A percentile compares a stretch with the other conserved stretches of the same genome.
Evolutionary conservation across 2,329 filamentous ascomycete species (phyloP).

Genomic region (Plectosphaerella plurivora): DNA sequence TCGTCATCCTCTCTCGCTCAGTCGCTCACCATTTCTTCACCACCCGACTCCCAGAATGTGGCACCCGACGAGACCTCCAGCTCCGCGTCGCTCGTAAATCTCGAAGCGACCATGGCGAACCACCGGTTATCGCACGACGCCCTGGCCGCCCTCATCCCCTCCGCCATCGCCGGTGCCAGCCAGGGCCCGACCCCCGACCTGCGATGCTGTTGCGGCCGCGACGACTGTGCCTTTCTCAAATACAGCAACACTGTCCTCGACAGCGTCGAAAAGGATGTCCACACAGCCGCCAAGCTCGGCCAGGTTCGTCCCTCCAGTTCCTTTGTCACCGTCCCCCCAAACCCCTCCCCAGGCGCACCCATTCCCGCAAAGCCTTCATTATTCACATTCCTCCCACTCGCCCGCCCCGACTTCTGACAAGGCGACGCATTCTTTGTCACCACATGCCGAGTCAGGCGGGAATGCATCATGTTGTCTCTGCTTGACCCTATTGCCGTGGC

Average conservation of each 20-base stretch:
- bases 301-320: conserved; percentile 66
- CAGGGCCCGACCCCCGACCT: conserved; percentile 25
- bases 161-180: conserved; percentile 12
- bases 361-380: background rate
- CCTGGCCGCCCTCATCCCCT: conserved; percentile 12
- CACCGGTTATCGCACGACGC: conserved; percentile 6
- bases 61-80: conserved; percentile 1
- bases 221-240: conserved; percentile 73
- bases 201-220: conserved; percentile 80
- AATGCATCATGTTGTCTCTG: background rate
- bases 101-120: background rate
- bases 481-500: background rate
- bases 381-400: conserved; percentile 1
- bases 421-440: background rate
- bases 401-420: conserved; percentile 6
- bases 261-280: conserved; percentile 81
- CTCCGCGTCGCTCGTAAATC: background rate
- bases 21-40: too few species aligned
- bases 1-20: too few species aligned
- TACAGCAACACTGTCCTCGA: conserved; percentile 76
- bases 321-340: conserved; percentile 1
- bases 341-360: background rate
- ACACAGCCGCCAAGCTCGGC: conserved; percentile 79
- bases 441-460: background rate
- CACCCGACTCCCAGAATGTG: background rate